Base-by-base conservation (phyloP, 306 rosid species). In the Quercus aquifolioides region DNA sequence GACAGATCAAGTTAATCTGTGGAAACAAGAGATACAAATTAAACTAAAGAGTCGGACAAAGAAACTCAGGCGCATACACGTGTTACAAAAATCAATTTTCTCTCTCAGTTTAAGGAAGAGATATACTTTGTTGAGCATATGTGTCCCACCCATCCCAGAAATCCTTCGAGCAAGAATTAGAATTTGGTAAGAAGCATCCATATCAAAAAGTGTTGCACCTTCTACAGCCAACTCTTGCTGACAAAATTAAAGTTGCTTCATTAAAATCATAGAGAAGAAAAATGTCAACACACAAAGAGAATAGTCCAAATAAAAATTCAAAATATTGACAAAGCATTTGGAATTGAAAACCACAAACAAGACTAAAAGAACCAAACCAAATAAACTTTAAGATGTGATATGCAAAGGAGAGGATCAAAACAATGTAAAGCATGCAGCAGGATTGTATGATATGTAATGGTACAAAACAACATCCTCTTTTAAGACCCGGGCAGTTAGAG, bases 221-320 rank as follows among this genome's bases (percentile, higher is more conserved):
- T 76, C 79, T 76, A 76, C 79, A 17, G 23, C 79, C 72, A 76
- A 18, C 71, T 76, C 60, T 43, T 64, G 23, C 78, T 75, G 78
- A 57, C 78, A 54, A 72, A 4, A 20, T 49, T 49, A 49, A 49
- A 49, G 54, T 49, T 49, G 14, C 54, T 72, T n/a, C 30, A 72
- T 72, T 3, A 11, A 18, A 26, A 72, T 72, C 33, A 59, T 30
- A 74, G 31, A 74, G 3, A 41, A 55, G 55, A 33, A 68, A 58
- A 35, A 21, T 74, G 23, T 20, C 54, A 18, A 33, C 19, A n/a
- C 19, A n/a, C 19, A 38, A 3, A 20, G 17, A 49, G 54, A 49
- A 4, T 3, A 13, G 54, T 49, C 17, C 54, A 49, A 49, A 49
- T 49, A 49, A 49, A 49, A 49, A 12, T 11, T 49, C 54, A 12